Percentiles rank a stretch among this genome's conserved stretches.
These are phyloP conservation scores for Anaeramoeba flamelloides DNA, from an alignment of 78 protist genomes.

Conservation along the genomic window DNA sequence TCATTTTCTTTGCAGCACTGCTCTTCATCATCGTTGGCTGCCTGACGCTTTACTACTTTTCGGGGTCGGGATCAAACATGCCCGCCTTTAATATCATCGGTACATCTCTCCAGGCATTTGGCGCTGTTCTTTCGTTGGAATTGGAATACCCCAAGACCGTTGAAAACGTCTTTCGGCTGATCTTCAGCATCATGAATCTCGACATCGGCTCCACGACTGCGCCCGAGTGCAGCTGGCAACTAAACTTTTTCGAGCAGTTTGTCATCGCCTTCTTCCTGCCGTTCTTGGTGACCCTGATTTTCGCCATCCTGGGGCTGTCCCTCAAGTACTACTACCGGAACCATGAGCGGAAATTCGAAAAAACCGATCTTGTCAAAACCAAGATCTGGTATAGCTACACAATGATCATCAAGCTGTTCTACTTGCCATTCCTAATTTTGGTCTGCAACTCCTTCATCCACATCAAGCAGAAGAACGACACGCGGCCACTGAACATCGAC, in stretches of 20 bases:
- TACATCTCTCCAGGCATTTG: not conserved
- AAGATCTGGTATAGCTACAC: not conserved
- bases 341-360: not conserved
- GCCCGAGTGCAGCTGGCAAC: not conserved
- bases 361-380: not conserved
- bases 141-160: not conserved
- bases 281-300: not conserved
- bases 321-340: not conserved
- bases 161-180: not conserved
- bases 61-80: not conserved
- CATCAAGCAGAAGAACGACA: not conserved
- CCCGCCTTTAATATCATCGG: not conserved
- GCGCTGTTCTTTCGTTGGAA: not conserved
- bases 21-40: not conserved
- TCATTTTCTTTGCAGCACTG: not conserved
- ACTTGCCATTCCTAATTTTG: not conserved
- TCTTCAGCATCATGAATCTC: not conserved
- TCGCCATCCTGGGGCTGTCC: not conserved
- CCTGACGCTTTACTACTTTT: not conserved
- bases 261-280: not conserved
- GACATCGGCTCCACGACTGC: not conserved
- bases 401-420: not conserved
- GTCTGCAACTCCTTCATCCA: not conserved
- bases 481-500: not conserved
- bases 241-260: not conserved